phyloP scores from a whole-genome alignment of 169 alveolate species.

The Plasmodium relictum region DNA sequence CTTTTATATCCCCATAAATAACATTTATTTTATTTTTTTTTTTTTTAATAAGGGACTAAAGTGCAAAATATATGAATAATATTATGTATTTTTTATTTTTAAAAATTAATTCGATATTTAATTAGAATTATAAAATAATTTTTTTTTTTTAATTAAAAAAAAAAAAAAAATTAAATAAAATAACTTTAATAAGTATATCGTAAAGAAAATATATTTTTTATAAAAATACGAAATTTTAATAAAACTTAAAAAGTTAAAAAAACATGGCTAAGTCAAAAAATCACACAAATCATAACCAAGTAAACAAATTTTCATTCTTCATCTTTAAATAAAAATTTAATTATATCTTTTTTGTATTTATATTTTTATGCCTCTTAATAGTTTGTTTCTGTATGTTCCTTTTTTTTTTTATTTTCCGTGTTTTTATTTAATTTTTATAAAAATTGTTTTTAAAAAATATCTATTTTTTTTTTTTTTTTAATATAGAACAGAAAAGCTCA shows the following conservation, averaged over 20 bases:
- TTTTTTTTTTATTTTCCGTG: background rate
- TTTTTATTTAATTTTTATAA: slow-evolving; percentile 1
- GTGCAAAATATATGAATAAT: slow-evolving; percentile 24
- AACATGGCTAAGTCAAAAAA: slow-evolving; percentile 90
- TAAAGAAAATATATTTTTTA: no score
- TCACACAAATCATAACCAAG: slow-evolving; percentile 91
- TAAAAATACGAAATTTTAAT: no score
- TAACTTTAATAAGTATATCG: no score
- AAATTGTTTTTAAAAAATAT: no score
- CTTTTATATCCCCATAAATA: no score
- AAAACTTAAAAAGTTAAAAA: background rate
- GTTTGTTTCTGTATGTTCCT: background rate
- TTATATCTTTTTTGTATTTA: background rate
- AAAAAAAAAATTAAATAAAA: no score
- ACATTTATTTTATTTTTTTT: background rate
- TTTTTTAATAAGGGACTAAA: slow-evolving; percentile 52
- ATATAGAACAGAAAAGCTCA: slow-evolving; percentile 89
- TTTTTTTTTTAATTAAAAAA: background rate
- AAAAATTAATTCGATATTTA: background rate
- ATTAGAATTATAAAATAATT: background rate
- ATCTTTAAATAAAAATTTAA: background rate
- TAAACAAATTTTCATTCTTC: slow-evolving; percentile 21
- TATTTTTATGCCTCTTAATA: background rate
- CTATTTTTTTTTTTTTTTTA: background rate
- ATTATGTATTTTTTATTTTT: background rate